Evolutionary conservation across 257 asterid species (phyloP).

Genomic region (Solanum peruvianum): DNA sequence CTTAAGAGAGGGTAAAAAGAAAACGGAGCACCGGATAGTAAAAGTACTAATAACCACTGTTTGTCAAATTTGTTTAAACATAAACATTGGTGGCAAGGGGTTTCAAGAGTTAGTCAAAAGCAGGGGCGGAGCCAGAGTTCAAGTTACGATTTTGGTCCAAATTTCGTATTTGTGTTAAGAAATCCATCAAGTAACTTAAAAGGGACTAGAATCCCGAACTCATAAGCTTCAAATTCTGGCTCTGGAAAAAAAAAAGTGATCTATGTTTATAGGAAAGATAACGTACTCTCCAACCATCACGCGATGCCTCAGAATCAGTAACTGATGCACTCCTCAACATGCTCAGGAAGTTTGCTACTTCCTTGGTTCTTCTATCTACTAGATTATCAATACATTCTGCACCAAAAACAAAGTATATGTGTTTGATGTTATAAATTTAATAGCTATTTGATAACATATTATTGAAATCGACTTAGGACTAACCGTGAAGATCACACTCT

Average conservation of each 20-base stretch:
- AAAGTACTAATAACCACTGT: neutral
- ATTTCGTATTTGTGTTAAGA: neutral
- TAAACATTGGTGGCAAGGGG: neutral
- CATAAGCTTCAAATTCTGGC: neutral
- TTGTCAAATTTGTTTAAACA: neutral
- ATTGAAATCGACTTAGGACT: neutral
- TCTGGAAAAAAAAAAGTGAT: neutral
- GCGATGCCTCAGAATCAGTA: constrained; percentile 22
- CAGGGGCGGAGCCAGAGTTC: neutral
- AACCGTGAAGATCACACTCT: neutral
- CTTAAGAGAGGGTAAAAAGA: neutral
- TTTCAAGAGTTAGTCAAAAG: neutral
- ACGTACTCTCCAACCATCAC: constrained; percentile 64
- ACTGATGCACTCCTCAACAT: constrained; percentile 75
- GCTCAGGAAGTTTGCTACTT: constrained; percentile 48
- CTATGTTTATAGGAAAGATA: neutral
- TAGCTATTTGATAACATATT: neutral
- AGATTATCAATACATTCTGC: constrained; percentile 40
- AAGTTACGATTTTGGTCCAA: neutral
- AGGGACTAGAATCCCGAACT: neutral
- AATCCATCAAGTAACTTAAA: neutral
- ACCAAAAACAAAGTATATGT: constrained; percentile 2
- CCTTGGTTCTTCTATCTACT: constrained; percentile 55
- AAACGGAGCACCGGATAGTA: neutral
- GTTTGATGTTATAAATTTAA: neutral